Percentiles rank a stretch among this genome's conserved stretches.
Conservation (phyloP, 2,329 filamentous ascomycete genomes). For the Hypoxylon sp. region DNA sequence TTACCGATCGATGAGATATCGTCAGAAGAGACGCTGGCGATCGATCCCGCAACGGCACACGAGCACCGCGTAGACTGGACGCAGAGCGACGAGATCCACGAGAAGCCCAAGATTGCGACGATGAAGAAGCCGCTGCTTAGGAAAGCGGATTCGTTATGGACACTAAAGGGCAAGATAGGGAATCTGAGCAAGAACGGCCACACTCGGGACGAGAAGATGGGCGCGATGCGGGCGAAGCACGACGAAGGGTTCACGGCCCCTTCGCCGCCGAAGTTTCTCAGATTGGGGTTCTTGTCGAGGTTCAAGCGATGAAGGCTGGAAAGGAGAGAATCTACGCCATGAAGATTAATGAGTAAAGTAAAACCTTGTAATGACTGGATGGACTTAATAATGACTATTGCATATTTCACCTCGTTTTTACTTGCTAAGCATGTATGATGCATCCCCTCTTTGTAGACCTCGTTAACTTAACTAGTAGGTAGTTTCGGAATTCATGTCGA, state of each 20-base stretch:
- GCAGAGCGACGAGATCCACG: slow-evolving; percentile 66
- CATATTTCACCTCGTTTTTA: not conserved
- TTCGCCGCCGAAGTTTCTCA: slow-evolving; percentile 54
- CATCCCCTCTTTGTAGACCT: not conserved
- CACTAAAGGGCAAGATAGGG: slow-evolving; percentile 61
- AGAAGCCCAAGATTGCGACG: slow-evolving; percentile 35
- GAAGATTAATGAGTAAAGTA: slow-evolving; percentile 15
- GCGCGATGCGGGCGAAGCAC: slow-evolving; percentile 25
- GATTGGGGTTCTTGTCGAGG: slow-evolving; percentile 60
- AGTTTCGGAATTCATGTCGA: too few relatives aligned
- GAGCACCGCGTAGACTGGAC: slow-evolving; percentile 70
- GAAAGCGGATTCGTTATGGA: slow-evolving; percentile 67
- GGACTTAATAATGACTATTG: slow-evolving; percentile 9
- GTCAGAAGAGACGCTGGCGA: slow-evolving; percentile 50
- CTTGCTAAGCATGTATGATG: not conserved
- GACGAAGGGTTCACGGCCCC: slow-evolving; percentile 33
- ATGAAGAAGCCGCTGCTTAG: slow-evolving; percentile 55
- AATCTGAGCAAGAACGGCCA: slow-evolving; percentile 49
- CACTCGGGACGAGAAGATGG: slow-evolving; percentile 49
- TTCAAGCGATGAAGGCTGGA: slow-evolving; percentile 57
- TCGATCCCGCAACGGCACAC: slow-evolving; percentile 47
- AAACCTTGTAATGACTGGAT: slow-evolving; percentile 4
- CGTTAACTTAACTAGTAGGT: too few relatives aligned
- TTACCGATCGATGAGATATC: slow-evolving; percentile 39
- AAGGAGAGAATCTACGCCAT: not conserved